Base-by-base conservation (phyloP, 768 basidiomycete genomes). In the Lactarius pseudohatsudake region DNA sequence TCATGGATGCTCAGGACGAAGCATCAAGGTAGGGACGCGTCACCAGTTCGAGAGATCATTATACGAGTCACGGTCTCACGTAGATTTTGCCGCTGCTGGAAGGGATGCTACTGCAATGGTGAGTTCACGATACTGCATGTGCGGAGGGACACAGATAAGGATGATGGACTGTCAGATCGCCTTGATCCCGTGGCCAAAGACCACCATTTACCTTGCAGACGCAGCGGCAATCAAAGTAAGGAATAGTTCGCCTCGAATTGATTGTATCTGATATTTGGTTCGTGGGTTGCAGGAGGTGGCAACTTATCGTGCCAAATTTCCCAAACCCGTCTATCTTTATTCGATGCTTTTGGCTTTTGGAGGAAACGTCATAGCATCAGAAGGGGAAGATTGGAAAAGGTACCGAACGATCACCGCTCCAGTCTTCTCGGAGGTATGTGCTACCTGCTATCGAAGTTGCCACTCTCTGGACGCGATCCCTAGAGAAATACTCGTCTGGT, bases 371-470 rank as follows among this genome's bases (percentile, higher is more conserved):
- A 81, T 90, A n/a, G 82, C 80, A 2, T 84, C 85, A 0, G 88
- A 89, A 70, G 84, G 83, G 26, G 82, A 85, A 4, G 80, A 84
- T 64, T 90, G 87, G 87, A 87, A 87, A 73, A 81, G 82, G 36
- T 86, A 86, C 69, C 76, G 87, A 55, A 87, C 84, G 72, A 81
- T 89, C 47, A 77, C 82, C 16, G 85, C 85, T 2, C 86, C 87
- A n/a, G 82, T 85, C 0, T 89, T 89, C 72, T 84, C 85, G 6
- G 86, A 87, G 74, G 86, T 86, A 61, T 55, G 75, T 20, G 1
- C 5, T 6, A 30, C 3, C 3, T 1, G 7, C n/a, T 32, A 20
- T 9, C 13, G 36, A 36, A n/a, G 26, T 61, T 16, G 22, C n/a
- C 38, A 22, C 34, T 28, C 18, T 20, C 53, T 54, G 16, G 41